Percentiles rank a stretch among this genome's conserved stretches.
Conservation (phyloP, 108 stramenopile genomes). For the Nannochloropsis gaditana region DNA sequence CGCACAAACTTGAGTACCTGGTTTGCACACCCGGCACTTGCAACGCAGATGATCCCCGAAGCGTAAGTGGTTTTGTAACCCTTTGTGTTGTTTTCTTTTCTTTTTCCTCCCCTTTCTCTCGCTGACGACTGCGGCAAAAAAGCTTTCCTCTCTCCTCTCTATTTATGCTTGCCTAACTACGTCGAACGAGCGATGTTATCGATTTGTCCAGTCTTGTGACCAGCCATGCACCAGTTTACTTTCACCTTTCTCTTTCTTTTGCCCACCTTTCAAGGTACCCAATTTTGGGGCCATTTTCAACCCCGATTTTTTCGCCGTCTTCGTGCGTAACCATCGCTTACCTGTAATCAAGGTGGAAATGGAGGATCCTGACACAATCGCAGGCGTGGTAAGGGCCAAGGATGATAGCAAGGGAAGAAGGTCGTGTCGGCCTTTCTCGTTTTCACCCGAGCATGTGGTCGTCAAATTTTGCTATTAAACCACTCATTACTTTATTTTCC, state of each 20-base stretch:
- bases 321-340: not conserved
- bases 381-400: not conserved
- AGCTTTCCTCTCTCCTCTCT: not conserved
- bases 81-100: not conserved
- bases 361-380: not conserved
- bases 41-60: not conserved
- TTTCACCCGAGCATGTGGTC: not conserved
- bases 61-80: not conserved
- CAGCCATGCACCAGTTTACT: not conserved
- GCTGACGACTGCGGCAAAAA: not conserved
- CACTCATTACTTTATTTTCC: not conserved
- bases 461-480: not conserved
- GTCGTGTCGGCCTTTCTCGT: too few relatives aligned
- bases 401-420: not conserved
- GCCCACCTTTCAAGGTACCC: not conserved
- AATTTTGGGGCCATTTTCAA: not conserved
- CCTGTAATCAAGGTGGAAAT: constrained; percentile 3
- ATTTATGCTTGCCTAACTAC: too few relatives aligned
- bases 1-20: not conserved
- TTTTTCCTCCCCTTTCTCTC: not conserved
- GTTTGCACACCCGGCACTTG: constrained; percentile 5
- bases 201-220: too few relatives aligned
- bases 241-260: not conserved
- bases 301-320: constrained; percentile 2
- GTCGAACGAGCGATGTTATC: too few relatives aligned